A percentile compares a stretch with the other conserved stretches of the same genome.
Conservation (phyloP, 2,329 filamentous ascomycete species). For the Helotiales sp. region DNA sequence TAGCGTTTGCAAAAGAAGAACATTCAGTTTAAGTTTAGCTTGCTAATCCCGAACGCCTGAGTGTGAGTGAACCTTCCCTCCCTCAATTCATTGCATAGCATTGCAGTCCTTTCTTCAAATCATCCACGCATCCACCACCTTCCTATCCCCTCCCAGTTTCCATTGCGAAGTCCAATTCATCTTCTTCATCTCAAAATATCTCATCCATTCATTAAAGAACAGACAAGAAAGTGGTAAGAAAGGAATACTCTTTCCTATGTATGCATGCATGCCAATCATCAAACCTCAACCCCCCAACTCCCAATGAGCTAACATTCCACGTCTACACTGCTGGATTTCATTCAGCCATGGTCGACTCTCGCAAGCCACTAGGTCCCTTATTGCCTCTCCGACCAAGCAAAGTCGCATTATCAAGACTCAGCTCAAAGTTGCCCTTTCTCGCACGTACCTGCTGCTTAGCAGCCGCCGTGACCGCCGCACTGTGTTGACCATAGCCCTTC, state of each 20-base stretch:
- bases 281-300: background rate
- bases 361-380: conserved; percentile 47
- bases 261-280: conserved; percentile 3
- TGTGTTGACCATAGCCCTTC: conserved; percentile 88
- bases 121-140: no score
- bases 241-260: background rate
- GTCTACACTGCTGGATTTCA: background rate
- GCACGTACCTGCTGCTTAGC: conserved; percentile 79
- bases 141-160: no score
- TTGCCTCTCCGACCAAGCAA: conserved; percentile 74
- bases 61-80: no score
- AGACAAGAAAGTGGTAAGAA: background rate
- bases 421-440: conserved; percentile 82
- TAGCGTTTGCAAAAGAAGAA: no score
- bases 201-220: no score
- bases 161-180: no score
- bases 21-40: no score
- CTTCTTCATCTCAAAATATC: no score
- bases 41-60: no score
- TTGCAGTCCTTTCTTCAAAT: no score
- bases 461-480: conserved; percentile 79
- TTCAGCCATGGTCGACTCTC: conserved; percentile 36
- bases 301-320: background rate
- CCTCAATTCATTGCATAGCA: no score
- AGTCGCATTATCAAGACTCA: conserved; percentile 89